Conservation (phyloP, 768 basidiomycete genomes). For the Russula ochroleuca region DNA sequence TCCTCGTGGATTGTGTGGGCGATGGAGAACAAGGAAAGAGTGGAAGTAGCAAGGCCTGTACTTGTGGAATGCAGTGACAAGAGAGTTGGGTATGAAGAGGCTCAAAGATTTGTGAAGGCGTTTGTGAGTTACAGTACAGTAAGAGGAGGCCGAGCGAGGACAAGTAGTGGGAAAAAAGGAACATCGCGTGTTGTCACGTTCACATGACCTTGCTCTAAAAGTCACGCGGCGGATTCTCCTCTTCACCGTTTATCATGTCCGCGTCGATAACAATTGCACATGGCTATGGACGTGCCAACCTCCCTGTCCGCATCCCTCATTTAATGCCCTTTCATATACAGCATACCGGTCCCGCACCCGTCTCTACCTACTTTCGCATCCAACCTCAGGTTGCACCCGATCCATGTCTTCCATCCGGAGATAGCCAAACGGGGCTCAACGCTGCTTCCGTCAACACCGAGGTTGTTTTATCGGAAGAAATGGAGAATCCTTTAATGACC, state of each 20-base stretch:
- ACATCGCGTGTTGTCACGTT: too few relatives aligned
- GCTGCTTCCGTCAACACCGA: not conserved
- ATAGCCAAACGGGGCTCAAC: not conserved
- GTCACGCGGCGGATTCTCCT: not conserved
- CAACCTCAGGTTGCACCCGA: conserved; percentile 32
- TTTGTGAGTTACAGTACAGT: too few relatives aligned
- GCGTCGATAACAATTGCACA: conserved; percentile 9
- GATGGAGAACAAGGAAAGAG: too few relatives aligned
- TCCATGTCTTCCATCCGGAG: not conserved
- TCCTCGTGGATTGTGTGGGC: too few relatives aligned
- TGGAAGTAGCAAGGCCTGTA: too few relatives aligned
- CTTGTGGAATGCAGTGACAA: too few relatives aligned
- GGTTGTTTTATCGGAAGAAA: not conserved
- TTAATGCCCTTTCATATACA: conserved; percentile 82
- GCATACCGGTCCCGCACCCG: conserved; percentile 64
- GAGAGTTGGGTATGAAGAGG: too few relatives aligned
- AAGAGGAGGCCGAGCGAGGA: too few relatives aligned
- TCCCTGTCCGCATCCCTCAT: conserved; percentile 40
- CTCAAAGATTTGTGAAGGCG: too few relatives aligned
- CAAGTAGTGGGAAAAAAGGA: too few relatives aligned
- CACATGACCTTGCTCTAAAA: not conserved
- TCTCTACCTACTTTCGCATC: conserved; percentile 69
- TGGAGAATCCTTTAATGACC: not conserved
- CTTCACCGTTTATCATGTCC: not conserved
- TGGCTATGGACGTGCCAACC: conserved; percentile 4